Conservation (phyloP, 2,329 filamentous ascomycete species). For the Ceratocystis smalleyi region DNA sequence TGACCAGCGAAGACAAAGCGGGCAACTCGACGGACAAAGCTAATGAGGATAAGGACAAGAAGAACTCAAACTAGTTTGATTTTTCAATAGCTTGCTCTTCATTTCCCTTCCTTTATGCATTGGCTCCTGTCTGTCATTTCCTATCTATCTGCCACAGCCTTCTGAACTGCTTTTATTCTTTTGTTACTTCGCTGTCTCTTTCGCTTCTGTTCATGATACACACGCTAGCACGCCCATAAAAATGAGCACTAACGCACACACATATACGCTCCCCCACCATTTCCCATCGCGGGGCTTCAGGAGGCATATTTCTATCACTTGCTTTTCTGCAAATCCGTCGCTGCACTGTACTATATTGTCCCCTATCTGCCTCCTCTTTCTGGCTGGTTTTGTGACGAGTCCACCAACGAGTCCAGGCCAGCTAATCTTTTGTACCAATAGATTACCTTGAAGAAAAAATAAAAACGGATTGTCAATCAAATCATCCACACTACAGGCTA, state of each 20-base stretch:
- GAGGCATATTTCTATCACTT: neutral
- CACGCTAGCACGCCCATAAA: neutral
- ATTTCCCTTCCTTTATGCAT: neutral
- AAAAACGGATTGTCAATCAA: neutral
- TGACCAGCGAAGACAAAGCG: slow-evolving; percentile 21
- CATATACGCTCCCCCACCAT: neutral
- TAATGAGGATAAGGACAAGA: slow-evolving; percentile 19
- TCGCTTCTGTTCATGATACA: slow-evolving; percentile 11
- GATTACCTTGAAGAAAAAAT: neutral
- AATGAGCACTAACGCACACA: neutral
- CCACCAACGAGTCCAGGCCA: neutral
- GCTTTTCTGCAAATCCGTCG: neutral
- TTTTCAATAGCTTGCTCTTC: no score
- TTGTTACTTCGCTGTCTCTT: neutral
- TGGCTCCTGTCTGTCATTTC: neutral
- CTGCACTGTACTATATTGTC: slow-evolving; percentile 7
- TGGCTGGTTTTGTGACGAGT: neutral
- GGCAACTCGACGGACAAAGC: slow-evolving; percentile 15
- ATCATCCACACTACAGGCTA: no score
- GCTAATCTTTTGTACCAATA: slow-evolving; percentile 12
- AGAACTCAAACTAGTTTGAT: neutral
- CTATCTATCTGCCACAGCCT: neutral
- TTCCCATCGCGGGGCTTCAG: neutral
- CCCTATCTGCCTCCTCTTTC: neutral
- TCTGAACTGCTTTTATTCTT: neutral